Percentiles rank a stretch among this genome's conserved stretches.
These are phyloP conservation scores for Podospora appendiculata DNA, from an alignment of 495 filamentous ascomycete genomes.

Conservation along the genomic window DNA sequence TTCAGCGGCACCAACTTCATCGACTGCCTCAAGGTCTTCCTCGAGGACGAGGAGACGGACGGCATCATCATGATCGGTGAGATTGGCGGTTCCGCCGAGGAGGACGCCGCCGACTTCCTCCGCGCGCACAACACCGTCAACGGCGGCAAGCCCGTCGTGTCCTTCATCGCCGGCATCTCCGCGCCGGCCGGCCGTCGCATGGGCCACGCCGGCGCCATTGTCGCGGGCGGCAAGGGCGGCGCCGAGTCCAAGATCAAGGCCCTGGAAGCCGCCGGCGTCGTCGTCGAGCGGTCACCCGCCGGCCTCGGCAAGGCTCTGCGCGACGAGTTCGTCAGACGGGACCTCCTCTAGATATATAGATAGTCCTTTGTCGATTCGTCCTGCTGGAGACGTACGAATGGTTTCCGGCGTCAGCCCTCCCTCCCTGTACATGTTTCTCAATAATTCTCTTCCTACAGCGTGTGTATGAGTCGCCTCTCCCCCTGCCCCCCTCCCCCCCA, in stretches of 20 bases:
- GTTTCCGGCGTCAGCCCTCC: not conserved
- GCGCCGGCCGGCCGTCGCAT: conserved; percentile 93
- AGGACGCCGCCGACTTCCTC: conserved; percentile 92
- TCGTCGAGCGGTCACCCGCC: conserved; percentile 94
- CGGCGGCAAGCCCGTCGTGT: conserved; percentile 81
- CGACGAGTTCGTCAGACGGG: conserved; percentile 90
- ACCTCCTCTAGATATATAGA: conserved; percentile 73
- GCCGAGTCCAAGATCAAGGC: conserved; percentile 96
- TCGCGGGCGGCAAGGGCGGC: conserved; percentile 93
- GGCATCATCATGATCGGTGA: conserved; percentile 99
- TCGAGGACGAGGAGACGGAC: conserved; percentile 92
- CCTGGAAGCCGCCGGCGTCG: conserved; percentile 84
- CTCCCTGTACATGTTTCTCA: not conserved
- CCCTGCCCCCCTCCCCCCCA: not conserved
- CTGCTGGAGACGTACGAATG: no score
- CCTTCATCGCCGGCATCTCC: conserved; percentile 97
- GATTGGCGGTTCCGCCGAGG: conserved; percentile 94
- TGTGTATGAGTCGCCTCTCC: not conserved
- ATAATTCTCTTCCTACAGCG: not conserved
- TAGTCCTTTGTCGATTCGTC: no score
- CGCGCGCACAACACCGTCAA: conserved; percentile 81
- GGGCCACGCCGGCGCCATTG: conserved; percentile 98
- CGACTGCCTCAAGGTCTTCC: conserved; percentile 95
- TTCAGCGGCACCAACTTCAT: conserved; percentile 99
- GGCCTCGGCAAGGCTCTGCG: conserved; percentile 84